A percentile compares a stretch with the other conserved stretches of the same genome.
These are phyloP conservation scores for Crithidia fasciculata DNA, from an alignment of 208 protist species.

Conservation along the genomic window DNA sequence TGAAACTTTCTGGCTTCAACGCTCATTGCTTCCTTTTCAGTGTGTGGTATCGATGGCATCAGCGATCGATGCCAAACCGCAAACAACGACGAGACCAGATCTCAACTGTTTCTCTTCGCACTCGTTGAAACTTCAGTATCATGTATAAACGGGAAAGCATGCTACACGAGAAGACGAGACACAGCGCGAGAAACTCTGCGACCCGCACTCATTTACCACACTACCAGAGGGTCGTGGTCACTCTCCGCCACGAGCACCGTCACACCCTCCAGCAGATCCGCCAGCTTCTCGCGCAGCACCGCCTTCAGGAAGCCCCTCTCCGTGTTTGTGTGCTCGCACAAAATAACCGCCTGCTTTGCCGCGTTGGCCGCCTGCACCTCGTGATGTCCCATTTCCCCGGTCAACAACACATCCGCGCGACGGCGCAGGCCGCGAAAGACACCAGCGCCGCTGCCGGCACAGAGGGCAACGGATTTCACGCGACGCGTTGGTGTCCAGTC, in stretches of 20 bases:
- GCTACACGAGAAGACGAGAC: neutral
- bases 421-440: constrained; percentile 67
- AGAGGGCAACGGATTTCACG: constrained; percentile 80
- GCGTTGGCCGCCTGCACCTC: constrained; percentile 89
- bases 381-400: constrained; percentile 94
- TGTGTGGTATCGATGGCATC: too few relatives aligned
- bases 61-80: too few relatives aligned
- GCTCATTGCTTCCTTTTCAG: too few relatives aligned
- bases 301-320: constrained; percentile 87
- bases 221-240: constrained; percentile 78
- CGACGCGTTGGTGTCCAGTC: constrained; percentile 38
- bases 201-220: constrained; percentile 48
- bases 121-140: too few relatives aligned
- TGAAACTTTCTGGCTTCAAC: too few relatives aligned
- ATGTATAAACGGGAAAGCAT: too few relatives aligned
- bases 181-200: neutral
- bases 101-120: too few relatives aligned
- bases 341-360: constrained; percentile 80
- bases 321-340: constrained; percentile 94
- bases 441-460: constrained; percentile 84
- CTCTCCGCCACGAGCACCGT: constrained; percentile 54
- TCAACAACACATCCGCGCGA: constrained; percentile 77
- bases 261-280: constrained; percentile 49
- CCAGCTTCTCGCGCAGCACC: constrained; percentile 55
- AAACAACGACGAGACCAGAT: too few relatives aligned